Conservation (phyloP, 2,329 filamentous ascomycete species). For the Neoscytalidium dimidiatum region DNA sequence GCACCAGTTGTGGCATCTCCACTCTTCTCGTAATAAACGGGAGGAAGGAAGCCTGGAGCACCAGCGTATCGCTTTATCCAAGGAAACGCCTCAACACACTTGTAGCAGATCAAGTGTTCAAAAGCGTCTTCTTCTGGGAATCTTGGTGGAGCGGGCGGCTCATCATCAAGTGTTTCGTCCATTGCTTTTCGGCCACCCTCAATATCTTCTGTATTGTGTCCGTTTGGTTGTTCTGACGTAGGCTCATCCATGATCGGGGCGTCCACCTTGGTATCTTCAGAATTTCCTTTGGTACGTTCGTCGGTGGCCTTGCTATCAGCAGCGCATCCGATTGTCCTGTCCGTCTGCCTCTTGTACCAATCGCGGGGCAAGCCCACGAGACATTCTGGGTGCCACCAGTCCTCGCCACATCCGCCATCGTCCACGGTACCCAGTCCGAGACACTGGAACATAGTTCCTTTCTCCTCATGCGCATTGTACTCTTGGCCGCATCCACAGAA, state of each 20-base stretch:
- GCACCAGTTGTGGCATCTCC: constrained; percentile 21
- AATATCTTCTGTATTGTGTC: constrained; percentile 30
- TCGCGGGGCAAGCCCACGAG: constrained; percentile 76
- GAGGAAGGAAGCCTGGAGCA: constrained; percentile 73
- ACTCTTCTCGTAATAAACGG: constrained; percentile 59
- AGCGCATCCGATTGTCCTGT: constrained; percentile 21
- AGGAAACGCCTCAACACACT: constrained; percentile 81
- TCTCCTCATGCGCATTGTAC: constrained; percentile 86
- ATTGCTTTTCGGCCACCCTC: constrained; percentile 52
- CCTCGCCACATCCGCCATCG: constrained; percentile 88
- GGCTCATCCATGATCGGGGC: neutral
- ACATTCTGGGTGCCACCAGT: constrained; percentile 97
- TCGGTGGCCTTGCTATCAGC: constrained; percentile 23
- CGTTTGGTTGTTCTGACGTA: constrained; percentile 22
- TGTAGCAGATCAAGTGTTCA: constrained; percentile 89
- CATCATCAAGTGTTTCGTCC: constrained; percentile 46
- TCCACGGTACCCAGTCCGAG: constrained; percentile 78
- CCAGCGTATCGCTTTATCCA: constrained; percentile 92
- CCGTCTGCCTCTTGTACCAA: constrained; percentile 61
- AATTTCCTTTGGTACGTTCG: neutral
- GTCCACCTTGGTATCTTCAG: neutral
- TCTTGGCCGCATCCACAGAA: constrained; percentile 90
- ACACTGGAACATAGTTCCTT: constrained; percentile 98
- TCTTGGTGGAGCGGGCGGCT: constrained; percentile 72
- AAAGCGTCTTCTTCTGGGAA: constrained; percentile 91